Conservation (phyloP, 2,329 filamentous ascomycete species). For the Escovopsis sp. region DNA sequence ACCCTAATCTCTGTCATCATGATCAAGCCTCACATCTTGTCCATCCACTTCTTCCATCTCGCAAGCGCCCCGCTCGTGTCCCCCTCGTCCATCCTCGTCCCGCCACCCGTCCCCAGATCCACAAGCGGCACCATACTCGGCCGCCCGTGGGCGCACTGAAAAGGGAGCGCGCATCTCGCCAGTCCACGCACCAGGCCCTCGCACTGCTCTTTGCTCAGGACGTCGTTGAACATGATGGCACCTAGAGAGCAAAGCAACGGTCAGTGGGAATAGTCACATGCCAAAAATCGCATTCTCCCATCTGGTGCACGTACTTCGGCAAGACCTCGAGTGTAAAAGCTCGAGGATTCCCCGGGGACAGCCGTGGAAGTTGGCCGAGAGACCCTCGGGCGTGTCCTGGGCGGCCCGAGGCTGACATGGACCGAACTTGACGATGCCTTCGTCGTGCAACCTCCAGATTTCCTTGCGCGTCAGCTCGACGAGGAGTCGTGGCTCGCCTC, state of each 20-base stretch:
- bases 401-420: slow-evolving; percentile 1
- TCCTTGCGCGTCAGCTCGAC: slow-evolving; percentile 62
- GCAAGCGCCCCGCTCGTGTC: background rate
- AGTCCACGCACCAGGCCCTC: slow-evolving; percentile 38
- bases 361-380: slow-evolving; percentile 44
- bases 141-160: slow-evolving; percentile 70
- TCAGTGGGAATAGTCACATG: background rate
- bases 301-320: slow-evolving; percentile 41
- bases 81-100: slow-evolving; percentile 13
- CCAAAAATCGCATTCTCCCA: too few relatives aligned
- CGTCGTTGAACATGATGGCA: slow-evolving; percentile 78
- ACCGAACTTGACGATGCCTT: slow-evolving; percentile 9
- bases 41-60: slow-evolving; percentile 12
- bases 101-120: slow-evolving; percentile 25
- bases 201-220: slow-evolving; percentile 43
- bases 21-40: background rate
- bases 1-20: too few relatives aligned
- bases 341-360: slow-evolving; percentile 67
- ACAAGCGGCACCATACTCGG: slow-evolving; percentile 50
- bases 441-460: slow-evolving; percentile 49
- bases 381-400: slow-evolving; percentile 2
- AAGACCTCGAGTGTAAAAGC: slow-evolving; percentile 59
- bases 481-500: slow-evolving; percentile 52
- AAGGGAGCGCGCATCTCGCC: slow-evolving; percentile 54
- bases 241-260: slow-evolving; percentile 13